Base-by-base conservation (phyloP, 1,139 yeast genomes). In the Magnusiomyces paraingens region DNA sequence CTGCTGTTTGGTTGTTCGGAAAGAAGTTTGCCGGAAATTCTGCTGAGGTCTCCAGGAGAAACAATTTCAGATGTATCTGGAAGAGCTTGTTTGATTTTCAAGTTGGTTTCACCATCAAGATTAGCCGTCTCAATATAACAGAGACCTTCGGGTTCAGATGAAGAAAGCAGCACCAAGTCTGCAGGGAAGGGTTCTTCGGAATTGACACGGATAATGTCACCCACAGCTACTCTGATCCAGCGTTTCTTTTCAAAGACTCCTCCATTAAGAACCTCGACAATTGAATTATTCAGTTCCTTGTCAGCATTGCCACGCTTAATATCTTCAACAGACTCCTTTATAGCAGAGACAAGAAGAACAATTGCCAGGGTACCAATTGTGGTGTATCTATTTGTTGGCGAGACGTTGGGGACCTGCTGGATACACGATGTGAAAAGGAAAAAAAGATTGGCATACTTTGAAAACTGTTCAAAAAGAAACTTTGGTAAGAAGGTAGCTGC, bases 81-180 rank as follows among this genome's bases (percentile, higher is more conserved):
- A 55, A 79, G 78, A 0, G 96, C 83, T 67, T 94, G 98, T 65
- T 94, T 94, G 64, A 94, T 93, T 66, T 94, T 94, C 64, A 94
- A 77, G 66, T 94, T 94, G 0, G 99, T 94, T 69, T 94, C 99
- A 57, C 99, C 99, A 69, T 94, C 99, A 60, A 94, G 75, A 65
- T 94, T 94, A 1, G 99, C 96, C 1, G 99, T 94, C 71, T 94
- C 99, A 56, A 93, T 89, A 64, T 94, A 94, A 67, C 99, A 94
- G 58, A 94, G 75, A 4, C 99, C 99, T 70, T 93, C 98, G 0
- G 99, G 99, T 68, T 94, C 99, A 0, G 98, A 91, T 0, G 97
- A 89, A 39, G 95, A 83, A 47, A 94, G 67, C 21, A 94, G 71
- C 14, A 93, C 76, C 55, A 94, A 66, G 73, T 94, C 99, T 0